These are phyloP conservation scores for Typha latifolia DNA, from an alignment of 176 grass and related monocot species.

Conservation along the genomic window DNA sequence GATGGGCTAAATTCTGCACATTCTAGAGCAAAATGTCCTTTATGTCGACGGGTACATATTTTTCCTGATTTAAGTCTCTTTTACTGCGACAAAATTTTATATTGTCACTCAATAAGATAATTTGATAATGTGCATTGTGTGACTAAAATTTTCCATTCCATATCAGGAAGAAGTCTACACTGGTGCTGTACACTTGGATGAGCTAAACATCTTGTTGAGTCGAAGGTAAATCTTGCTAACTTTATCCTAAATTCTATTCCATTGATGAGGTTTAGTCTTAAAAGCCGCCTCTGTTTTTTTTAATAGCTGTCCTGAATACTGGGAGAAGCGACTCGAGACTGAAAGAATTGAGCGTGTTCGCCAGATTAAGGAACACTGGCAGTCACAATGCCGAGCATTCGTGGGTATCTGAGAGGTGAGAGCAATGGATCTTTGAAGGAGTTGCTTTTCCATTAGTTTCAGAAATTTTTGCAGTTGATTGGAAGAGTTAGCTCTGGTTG, in stretches of 20 bases:
- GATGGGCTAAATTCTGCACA: constrained; percentile 50
- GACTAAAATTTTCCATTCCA: too few species aligned
- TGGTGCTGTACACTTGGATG: constrained; percentile 57
- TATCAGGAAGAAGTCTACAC: constrained; percentile 60
- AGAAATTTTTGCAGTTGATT: neutral
- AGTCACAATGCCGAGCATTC: constrained; percentile 47
- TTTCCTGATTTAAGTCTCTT: neutral
- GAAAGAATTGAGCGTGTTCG: constrained; percentile 65
- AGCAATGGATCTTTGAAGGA: constrained; percentile 2
- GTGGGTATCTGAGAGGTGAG: constrained; percentile 44
- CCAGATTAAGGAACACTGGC: constrained; percentile 70
- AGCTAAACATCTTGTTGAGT: constrained; percentile 63
- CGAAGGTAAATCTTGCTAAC: constrained; percentile 31
- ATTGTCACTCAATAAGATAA: too few species aligned
- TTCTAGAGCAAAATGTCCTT: constrained; percentile 61
- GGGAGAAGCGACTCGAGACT: constrained; percentile 41
- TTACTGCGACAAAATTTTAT: neutral
- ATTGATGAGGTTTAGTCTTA: neutral
- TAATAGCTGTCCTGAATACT: constrained; percentile 71
- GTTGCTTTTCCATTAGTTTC: neutral
- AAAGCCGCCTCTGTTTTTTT: neutral
- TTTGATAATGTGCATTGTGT: too few species aligned
- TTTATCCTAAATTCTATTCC: neutral
- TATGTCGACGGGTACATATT: constrained; percentile 53
- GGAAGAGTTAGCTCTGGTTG: neutral